Evolutionary conservation across 164 flowering plant species (phyloP).

Genomic region (Stephania yunnanensis): DNA sequence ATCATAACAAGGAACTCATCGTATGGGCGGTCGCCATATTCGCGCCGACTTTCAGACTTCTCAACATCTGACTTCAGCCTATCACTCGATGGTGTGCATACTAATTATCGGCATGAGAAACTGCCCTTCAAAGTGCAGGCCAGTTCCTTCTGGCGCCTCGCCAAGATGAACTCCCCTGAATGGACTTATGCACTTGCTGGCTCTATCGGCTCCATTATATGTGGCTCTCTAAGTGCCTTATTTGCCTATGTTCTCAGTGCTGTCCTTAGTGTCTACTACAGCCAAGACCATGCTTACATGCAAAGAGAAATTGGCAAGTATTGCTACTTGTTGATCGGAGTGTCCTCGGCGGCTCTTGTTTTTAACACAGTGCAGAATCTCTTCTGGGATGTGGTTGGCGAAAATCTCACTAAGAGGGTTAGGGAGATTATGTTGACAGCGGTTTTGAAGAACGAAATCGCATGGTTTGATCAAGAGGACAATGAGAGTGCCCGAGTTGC

Average conservation of each 20-base stretch:
- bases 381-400: conserved; percentile 97
- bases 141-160: conserved; percentile 89
- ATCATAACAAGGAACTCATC: conserved; percentile 89
- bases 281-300: conserved; percentile 69
- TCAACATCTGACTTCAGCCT: conserved; percentile 87
- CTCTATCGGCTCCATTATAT: conserved; percentile 77
- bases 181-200: conserved; percentile 82
- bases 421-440: conserved; percentile 88
- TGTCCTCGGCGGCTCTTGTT: conserved; percentile 81
- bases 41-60: conserved; percentile 92
- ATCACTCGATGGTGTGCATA: conserved; percentile 54
- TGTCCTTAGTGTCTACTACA: conserved; percentile 89
- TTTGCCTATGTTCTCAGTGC: conserved; percentile 94
- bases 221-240: conserved; percentile 83
- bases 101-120: conserved; percentile 66
- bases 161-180: conserved; percentile 94
- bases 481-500: conserved; percentile 89
- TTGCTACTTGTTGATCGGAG: conserved; percentile 79
- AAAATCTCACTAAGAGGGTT: conserved; percentile 86
- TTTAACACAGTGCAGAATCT: conserved; percentile 86
- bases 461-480: conserved; percentile 96
- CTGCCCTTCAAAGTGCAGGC: conserved; percentile 91
- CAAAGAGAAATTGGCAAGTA: conserved; percentile 65
- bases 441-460: conserved; percentile 81
- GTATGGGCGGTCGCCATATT: conserved; percentile 91